A percentile compares a stretch with the other conserved stretches of the same genome.
These are phyloP conservation scores for Gigaspora rosea DNA, from an alignment of 192 early-diverging fungal genomes.

Conservation along the genomic window DNA sequence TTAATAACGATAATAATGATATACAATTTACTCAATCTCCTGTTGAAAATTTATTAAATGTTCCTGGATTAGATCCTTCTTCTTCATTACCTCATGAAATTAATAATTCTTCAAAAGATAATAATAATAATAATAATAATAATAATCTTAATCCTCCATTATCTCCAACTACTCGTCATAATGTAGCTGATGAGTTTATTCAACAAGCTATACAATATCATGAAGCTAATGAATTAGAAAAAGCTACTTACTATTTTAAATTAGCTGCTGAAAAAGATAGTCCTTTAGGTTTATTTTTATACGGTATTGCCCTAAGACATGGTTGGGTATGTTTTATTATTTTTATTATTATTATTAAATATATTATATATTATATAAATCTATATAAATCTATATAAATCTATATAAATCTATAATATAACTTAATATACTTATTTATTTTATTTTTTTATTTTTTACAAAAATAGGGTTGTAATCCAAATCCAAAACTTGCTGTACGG, in stretches of 20 bases:
- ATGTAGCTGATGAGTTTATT: conserved; percentile 60
- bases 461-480: conserved; percentile 55
- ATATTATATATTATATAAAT: no score
- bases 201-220: conserved; percentile 71
- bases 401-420: no score
- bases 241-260: conserved; percentile 71
- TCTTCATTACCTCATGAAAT: background rate
- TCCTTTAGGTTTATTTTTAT: conserved; percentile 78
- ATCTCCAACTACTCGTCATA: background rate
- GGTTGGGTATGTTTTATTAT: conserved; percentile 54
- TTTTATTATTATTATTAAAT: no score
- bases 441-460: no score
- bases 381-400: no score
- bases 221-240: conserved; percentile 72
- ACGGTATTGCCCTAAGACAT: conserved; percentile 75
- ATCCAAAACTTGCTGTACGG: conserved; percentile 68
- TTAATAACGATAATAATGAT: background rate
- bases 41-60: background rate
- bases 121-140: background rate
- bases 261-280: conserved; percentile 66
- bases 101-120: background rate
- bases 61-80: background rate
- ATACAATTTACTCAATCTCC: background rate
- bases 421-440: no score
- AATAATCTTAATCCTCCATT: background rate